Base-by-base conservation (phyloP, 208 protist genomes). In the Acanthamoeba divionensis region DNA sequence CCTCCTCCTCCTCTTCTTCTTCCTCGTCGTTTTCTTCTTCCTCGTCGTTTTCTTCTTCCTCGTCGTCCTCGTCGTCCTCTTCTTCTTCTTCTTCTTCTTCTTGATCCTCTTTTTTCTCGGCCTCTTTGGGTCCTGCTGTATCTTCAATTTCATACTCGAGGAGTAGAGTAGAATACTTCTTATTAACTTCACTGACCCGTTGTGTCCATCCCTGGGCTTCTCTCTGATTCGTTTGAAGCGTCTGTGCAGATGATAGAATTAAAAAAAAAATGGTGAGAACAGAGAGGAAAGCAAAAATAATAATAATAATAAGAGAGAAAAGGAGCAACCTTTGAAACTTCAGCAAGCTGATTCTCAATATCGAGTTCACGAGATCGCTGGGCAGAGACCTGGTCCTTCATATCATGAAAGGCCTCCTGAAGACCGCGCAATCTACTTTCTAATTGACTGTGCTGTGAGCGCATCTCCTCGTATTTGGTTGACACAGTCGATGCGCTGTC, bases 81-180 rank as follows among this genome's bases (percentile, higher is more conserved):
- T 79, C 29, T 0, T 63, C 54, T 21, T 83, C 36, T 4, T 83
- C 73, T 52, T 38, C 36, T 33, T 8, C 48, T 9, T 6, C 26
- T n/a, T 60, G 26, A 1, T 60, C 47, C 48, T 38, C 54, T 38
- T 86, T 41, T 38, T 73, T 24, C 36, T 87, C 44, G 21, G 36
- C 36, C 26, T 8, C 47, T 38, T 29, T 33, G n/a, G 44, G 6
- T 5, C n/a, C 96, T 33, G 92, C 93, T 13, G 98, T 65, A 83
- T 97, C 95, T 91, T 96, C 94, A 73, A 97, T 85, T 31, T 94
- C 93, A 69, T 97, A 95, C 6, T 95, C 95, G 47, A 97, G 96
- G 73, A 96, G 96, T 10, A 94, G 93, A 18, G 92, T 71, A 86
- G 97, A 93, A 13, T 94, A 94, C 90, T 97, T 95, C 7, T 94